phyloP scores from a whole-genome alignment of 805 yeast genomes.

The baker's yeast (Saccharomyces cerevisiae) region DNA sequence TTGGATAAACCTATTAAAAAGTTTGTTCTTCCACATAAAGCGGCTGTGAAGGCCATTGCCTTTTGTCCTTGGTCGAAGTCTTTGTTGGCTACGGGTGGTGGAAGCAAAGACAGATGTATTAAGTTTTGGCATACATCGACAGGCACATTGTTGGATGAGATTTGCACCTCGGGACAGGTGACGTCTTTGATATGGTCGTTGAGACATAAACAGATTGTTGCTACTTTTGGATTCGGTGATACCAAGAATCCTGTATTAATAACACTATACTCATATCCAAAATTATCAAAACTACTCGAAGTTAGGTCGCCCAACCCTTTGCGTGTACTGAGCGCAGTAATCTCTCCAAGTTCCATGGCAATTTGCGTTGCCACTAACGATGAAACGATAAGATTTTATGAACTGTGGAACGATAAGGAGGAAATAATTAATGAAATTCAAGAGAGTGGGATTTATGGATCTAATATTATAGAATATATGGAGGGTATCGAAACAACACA shows the following conservation, averaged over 20 bases:
- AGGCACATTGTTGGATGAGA: constrained; percentile 58
- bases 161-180: constrained; percentile 60
- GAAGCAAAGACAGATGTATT: constrained; percentile 69
- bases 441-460: constrained; percentile 43
- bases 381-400: constrained; percentile 66
- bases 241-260: constrained; percentile 43
- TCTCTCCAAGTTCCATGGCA: constrained; percentile 54
- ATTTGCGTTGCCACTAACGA: constrained; percentile 74
- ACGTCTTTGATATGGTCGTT: constrained; percentile 75
- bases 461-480: constrained; percentile 46
- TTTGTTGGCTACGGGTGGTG: constrained; percentile 85
- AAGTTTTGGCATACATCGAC: constrained; percentile 80
- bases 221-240: constrained; percentile 76
- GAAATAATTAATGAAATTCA: constrained; percentile 33
- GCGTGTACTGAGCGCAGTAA: constrained; percentile 57
- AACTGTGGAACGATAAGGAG: constrained; percentile 50
- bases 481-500: constrained; percentile 40
- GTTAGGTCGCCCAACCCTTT: constrained; percentile 44
- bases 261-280: constrained; percentile 60
- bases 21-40: constrained; percentile 54
- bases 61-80: constrained; percentile 86
- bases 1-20: constrained; percentile 35
- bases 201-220: constrained; percentile 54
- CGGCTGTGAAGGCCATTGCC: constrained; percentile 86
- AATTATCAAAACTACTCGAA: constrained; percentile 39